Conservation (phyloP, 805 yeast species). For the Babjeviella inositovora region DNA sequence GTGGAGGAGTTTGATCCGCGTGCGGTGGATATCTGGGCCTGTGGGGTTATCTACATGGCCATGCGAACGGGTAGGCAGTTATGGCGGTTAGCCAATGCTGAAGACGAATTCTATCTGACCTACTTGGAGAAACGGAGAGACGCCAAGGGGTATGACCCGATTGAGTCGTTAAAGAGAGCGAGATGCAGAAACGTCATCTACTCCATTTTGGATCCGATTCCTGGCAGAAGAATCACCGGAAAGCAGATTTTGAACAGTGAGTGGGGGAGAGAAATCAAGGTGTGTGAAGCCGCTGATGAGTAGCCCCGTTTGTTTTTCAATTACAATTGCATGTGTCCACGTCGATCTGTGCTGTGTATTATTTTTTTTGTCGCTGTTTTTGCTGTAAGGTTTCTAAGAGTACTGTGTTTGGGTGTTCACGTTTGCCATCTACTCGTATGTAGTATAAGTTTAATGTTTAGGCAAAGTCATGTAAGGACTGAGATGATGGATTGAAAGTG, state of each 20-base stretch:
- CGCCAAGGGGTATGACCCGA: constrained; percentile 81
- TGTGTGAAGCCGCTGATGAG: constrained; percentile 71
- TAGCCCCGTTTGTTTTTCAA: too few relatives aligned
- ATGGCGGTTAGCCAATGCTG: constrained; percentile 73
- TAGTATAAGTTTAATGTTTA: too few relatives aligned
- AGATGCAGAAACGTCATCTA: constrained; percentile 88
- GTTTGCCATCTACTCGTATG: too few relatives aligned
- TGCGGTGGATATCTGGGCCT: constrained; percentile 79
- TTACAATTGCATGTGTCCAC: too few relatives aligned
- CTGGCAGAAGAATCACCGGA: constrained; percentile 75
- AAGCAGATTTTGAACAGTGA: constrained; percentile 81
- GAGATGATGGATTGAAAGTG: too few relatives aligned
- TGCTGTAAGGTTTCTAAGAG: too few relatives aligned
- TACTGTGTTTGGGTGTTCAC: too few relatives aligned
- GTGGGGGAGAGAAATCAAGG: constrained; percentile 84
- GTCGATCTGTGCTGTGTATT: too few relatives aligned
- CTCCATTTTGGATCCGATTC: constrained; percentile 84
- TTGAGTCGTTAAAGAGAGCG: constrained; percentile 71
- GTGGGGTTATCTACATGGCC: constrained; percentile 87
- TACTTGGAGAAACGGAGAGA: constrained; percentile 70
- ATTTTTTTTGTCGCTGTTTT: too few relatives aligned
- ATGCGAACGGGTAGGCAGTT: constrained; percentile 90
- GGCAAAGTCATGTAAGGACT: too few relatives aligned
- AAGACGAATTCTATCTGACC: constrained; percentile 66
- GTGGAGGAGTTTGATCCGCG: constrained; percentile 64